Evolutionary conservation across 441 rosid genomes (phyloP).

Genomic region (Heliophila coronopifolia): DNA sequence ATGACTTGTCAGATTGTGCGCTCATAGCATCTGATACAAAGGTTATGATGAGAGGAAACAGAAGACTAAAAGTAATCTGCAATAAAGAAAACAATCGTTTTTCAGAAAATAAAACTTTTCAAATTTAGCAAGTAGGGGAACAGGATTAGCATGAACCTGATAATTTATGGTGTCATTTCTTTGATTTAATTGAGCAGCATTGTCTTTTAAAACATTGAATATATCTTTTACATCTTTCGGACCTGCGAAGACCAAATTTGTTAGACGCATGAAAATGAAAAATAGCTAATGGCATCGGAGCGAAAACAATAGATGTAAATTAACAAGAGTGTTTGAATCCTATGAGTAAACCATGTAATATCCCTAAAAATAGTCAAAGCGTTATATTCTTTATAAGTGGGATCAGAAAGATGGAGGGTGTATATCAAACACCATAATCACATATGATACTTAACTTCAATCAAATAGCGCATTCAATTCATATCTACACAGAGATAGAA

Average conservation of each 20-base stretch:
- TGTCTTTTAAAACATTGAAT: constrained; percentile 59
- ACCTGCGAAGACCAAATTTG: constrained; percentile 41
- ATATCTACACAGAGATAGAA: constrained; percentile 8
- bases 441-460: constrained; percentile 5
- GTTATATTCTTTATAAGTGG: background rate
- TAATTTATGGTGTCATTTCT: constrained; percentile 46
- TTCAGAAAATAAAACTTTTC: background rate
- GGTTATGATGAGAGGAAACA: constrained; percentile 72
- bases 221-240: constrained; percentile 77
- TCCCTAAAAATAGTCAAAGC: background rate
- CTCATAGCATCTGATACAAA: constrained; percentile 88
- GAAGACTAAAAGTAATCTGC: constrained; percentile 84
- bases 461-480: constrained; percentile 5
- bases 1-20: constrained; percentile 66
- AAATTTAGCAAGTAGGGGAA: constrained; percentile 9
- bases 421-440: constrained; percentile 9
- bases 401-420: background rate
- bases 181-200: constrained; percentile 54
- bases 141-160: constrained; percentile 51
- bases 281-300: background rate
- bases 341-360: background rate
- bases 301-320: background rate
- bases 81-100: constrained; percentile 20
- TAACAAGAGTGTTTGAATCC: background rate
- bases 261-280: constrained; percentile 12